A percentile compares a stretch with the other conserved stretches of the same genome.
Evolutionary conservation across 2,329 filamentous ascomycete species (phyloP).

Genomic region (Emmonsiellopsis sp.): DNA sequence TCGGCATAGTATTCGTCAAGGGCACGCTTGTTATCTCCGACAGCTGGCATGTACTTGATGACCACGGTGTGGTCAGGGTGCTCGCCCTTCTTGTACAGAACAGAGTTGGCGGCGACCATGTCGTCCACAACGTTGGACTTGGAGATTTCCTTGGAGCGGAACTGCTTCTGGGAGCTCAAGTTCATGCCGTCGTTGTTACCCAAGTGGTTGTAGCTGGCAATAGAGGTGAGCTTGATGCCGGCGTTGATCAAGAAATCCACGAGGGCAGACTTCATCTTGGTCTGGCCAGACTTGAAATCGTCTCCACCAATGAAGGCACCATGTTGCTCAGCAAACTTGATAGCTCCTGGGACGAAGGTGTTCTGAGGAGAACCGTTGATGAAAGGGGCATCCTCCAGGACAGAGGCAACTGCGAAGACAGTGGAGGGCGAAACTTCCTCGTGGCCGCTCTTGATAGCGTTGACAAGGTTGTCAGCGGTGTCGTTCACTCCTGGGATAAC

Average conservation of each 20-base stretch:
- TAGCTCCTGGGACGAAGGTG: slow-evolving; percentile 90
- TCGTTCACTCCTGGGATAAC: slow-evolving; percentile 85
- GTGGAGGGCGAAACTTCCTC: slow-evolving; percentile 91
- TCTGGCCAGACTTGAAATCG: slow-evolving; percentile 99
- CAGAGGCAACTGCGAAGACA: slow-evolving; percentile 88
- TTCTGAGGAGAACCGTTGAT: slow-evolving; percentile 99
- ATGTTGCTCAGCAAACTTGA: slow-evolving; percentile 80
- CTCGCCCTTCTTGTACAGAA: slow-evolving; percentile 85
- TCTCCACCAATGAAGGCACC: slow-evolving; percentile 90
- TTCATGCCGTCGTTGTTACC: slow-evolving; percentile 99
- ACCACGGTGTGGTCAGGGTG: slow-evolving; percentile 97
- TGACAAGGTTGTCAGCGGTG: slow-evolving; percentile 86
- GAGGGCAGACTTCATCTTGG: slow-evolving; percentile 99
- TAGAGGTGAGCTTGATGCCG: slow-evolving; percentile 96
- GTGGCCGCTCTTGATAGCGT: slow-evolving; percentile 77
- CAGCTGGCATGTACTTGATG: slow-evolving; percentile 99
- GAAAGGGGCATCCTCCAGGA: slow-evolving; percentile 83
- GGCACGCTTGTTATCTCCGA: slow-evolving; percentile 97
- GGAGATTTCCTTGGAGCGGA: slow-evolving; percentile 99
- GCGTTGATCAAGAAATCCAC: slow-evolving; percentile 98
- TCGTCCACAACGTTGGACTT: slow-evolving; percentile 99
- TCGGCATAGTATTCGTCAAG: slow-evolving; percentile 98
- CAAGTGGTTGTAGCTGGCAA: slow-evolving; percentile 98
- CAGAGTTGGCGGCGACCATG: slow-evolving; percentile 92
- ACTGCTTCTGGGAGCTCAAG: slow-evolving; percentile 92